Conservation (phyloP, 2,329 filamentous ascomycete species). For the Ascochyta lentis region DNA sequence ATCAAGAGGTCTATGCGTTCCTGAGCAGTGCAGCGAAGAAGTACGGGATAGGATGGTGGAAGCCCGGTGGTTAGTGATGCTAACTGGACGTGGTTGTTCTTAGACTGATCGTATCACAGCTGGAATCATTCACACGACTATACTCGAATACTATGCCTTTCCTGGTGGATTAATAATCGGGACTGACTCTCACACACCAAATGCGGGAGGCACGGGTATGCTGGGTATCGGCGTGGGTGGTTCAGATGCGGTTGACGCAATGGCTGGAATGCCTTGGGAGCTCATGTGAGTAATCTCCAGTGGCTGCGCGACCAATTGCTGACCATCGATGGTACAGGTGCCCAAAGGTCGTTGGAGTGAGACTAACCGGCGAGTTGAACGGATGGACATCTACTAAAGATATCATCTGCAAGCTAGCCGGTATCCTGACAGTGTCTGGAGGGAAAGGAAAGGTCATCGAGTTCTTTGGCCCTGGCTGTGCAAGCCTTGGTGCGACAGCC, state of each 20-base stretch:
- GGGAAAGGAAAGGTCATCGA: conserved; percentile 49
- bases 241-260: conserved; percentile 38
- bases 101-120: conserved; percentile 2
- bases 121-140: conserved; percentile 47
- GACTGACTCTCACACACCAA: conserved; percentile 50
- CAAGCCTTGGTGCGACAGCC: conserved; percentile 44
- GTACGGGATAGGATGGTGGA: conserved; percentile 47
- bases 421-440: conserved; percentile 44
- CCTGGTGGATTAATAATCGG: conserved; percentile 48
- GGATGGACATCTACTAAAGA: conserved; percentile 47
- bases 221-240: conserved; percentile 45
- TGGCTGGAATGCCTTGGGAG: conserved; percentile 47
- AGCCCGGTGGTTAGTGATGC: conserved; percentile 13
- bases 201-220: conserved; percentile 48
- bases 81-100: too few species aligned
- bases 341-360: conserved; percentile 44
- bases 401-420: conserved; percentile 49
- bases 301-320: background rate
- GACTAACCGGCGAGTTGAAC: conserved; percentile 36
- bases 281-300: conserved; percentile 22
- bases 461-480: conserved; percentile 46
- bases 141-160: conserved; percentile 52
- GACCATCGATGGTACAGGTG: conserved; percentile 1
- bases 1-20: conserved; percentile 51
- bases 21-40: conserved; percentile 48